Percentiles rank a stretch among this genome's conserved stretches.
Evolutionary conservation across 345 rosid genomes (phyloP).

Genomic region (Sonneratia alba): DNA sequence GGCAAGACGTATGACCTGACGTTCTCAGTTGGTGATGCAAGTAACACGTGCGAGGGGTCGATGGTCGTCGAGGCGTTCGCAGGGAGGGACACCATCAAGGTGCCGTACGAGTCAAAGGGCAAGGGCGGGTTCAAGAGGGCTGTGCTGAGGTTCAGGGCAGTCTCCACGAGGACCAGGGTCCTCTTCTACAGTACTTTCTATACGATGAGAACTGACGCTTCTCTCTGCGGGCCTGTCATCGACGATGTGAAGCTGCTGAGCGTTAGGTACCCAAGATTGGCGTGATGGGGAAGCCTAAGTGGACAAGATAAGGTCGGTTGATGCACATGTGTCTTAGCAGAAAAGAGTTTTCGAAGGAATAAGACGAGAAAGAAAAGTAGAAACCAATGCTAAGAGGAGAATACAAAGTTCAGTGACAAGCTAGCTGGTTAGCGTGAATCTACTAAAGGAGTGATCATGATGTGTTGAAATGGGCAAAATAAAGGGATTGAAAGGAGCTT

Average conservation of each 20-base stretch:
- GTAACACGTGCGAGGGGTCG: slow-evolving; percentile 30
- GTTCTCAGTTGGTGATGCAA: slow-evolving; percentile 34
- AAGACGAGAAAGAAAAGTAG: not conserved
- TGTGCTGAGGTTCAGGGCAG: slow-evolving; percentile 24
- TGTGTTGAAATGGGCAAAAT: no score
- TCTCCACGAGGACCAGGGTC: slow-evolving; percentile 21
- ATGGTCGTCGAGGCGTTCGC: slow-evolving; percentile 37
- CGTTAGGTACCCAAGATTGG: slow-evolving; percentile 4
- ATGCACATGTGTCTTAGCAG: not conserved
- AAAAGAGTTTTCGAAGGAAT: not conserved
- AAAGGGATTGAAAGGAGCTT: no score
- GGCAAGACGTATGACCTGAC: slow-evolving; percentile 27
- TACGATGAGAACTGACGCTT: slow-evolving; percentile 32
- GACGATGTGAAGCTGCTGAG: slow-evolving; percentile 33
- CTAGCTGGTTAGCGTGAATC: no score
- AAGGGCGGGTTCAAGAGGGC: slow-evolving; percentile 38
- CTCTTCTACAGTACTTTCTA: slow-evolving; percentile 38
- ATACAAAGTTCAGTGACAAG: no score
- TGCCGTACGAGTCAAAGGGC: slow-evolving; percentile 34
- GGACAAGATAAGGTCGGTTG: not conserved
- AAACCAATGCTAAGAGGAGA: not conserved
- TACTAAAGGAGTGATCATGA: no score
- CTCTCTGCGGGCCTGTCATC: slow-evolving; percentile 44
- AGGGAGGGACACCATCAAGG: slow-evolving; percentile 19
- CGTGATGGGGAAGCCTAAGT: slow-evolving; percentile 1